Evolutionary conservation across 2,329 filamentous ascomycete genomes (phyloP), one percentile per base, ranked within the genome.

Genomic region (Xylaria sp.): DNA sequence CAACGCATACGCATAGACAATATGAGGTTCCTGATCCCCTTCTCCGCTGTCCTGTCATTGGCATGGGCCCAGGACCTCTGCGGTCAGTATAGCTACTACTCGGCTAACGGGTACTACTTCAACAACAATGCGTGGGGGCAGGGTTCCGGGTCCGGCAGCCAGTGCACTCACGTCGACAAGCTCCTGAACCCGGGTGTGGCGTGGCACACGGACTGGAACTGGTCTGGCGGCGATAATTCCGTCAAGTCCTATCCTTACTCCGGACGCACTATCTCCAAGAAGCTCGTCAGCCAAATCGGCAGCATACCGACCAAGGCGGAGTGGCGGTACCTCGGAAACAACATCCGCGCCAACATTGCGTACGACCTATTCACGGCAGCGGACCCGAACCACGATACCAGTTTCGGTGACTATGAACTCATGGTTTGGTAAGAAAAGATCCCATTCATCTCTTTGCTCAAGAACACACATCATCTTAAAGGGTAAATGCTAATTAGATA

Each of bases 71-170:
- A 66, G 57, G 29, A 46, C 29, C 63, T 66, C 27, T 66, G 63
- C 46, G 44, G n/a, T 46, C 63, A 66, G 23, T 66, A 54, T 33
- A 37, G 37, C 46, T 60, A 60, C 40, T 63, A 51, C 46, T 11
- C 48, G 7, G 17, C 47, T 11, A 61, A 58, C 35, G 63, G 63
- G 7, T 66, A 66, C 58, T 48, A 58, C 51, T 23, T 66, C n/a
- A 66, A 66, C 51, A 66, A 66, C 57, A 66, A 66, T 25, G 60
- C 60, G 3, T 66, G 63, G 63, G 63, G 63, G 1, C 13, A 48
- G 35, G 13, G 9, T 1, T 25, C 57, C 17, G 63, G 60, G 3
- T 53, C 21, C 6, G 63, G 63, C 15, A 66, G 58, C 54, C 60
- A 66, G 46, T 66, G 63, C 60, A 63, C 60, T 3, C 27, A 66